These are phyloP conservation scores for Cladophialophora carrionii DNA, from an alignment of 2,329 filamentous ascomycete species.

Conservation along the genomic window DNA sequence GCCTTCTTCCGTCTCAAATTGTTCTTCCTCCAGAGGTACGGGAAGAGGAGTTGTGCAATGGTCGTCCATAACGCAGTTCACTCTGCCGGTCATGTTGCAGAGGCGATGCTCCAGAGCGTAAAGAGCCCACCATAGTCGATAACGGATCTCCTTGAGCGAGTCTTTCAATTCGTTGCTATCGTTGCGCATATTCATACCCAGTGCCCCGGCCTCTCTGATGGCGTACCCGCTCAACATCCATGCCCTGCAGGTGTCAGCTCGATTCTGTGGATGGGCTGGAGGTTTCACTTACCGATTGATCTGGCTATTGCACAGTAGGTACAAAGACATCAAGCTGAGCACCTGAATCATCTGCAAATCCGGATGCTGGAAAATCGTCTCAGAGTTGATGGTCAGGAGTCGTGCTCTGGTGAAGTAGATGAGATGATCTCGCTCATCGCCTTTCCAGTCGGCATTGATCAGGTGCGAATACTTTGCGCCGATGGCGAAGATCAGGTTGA, in stretches of 20 bases:
- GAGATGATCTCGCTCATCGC: slow-evolving; percentile 49
- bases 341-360: slow-evolving; percentile 54
- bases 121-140: slow-evolving; percentile 53
- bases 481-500: slow-evolving; percentile 54
- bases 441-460: slow-evolving; percentile 48
- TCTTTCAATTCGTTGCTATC: slow-evolving; percentile 45
- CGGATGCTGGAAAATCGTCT: slow-evolving; percentile 49
- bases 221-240: slow-evolving; percentile 51
- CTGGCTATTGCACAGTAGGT: slow-evolving; percentile 49
- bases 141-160: slow-evolving; percentile 51
- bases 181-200: slow-evolving; percentile 52
- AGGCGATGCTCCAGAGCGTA: slow-evolving; percentile 51
- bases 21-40: slow-evolving; percentile 48
- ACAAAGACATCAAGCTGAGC: slow-evolving; percentile 50
- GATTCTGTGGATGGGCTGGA: slow-evolving; percentile 14
- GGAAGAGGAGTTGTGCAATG: slow-evolving; percentile 51
- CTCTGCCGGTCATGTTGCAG: slow-evolving; percentile 52
- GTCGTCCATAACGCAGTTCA: slow-evolving; percentile 49
- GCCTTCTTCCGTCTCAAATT: slow-evolving; percentile 43
- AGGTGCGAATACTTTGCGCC: slow-evolving; percentile 50
- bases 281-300: slow-evolving; percentile 49
- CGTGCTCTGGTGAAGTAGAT: slow-evolving; percentile 51
- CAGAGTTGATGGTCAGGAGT: slow-evolving; percentile 49
- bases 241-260: slow-evolving; percentile 40
- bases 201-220: slow-evolving; percentile 48